Evolutionary conservation across 2,329 filamentous ascomycete species (phyloP).

Genomic region (Elsinoe arachidis): DNA sequence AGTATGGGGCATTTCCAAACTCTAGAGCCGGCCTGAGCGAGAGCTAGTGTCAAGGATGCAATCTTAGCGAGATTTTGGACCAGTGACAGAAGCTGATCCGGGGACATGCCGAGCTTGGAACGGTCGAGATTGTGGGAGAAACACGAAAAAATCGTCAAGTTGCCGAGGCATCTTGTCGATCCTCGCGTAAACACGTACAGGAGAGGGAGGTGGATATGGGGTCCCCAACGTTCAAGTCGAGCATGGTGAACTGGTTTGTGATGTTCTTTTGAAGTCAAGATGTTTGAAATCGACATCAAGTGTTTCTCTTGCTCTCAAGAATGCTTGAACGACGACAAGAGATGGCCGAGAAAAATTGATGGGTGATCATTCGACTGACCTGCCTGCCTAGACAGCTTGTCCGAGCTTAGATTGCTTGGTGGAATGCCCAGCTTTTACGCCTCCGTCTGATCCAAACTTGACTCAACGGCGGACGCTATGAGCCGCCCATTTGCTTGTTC

Average conservation of each 20-base stretch:
- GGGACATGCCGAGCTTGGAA: background rate
- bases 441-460: background rate
- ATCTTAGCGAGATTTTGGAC: background rate
- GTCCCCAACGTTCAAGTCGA: background rate
- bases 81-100: background rate
- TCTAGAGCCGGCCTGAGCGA: background rate
- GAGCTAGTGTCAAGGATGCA: constrained; percentile 9
- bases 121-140: background rate
- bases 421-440: background rate
- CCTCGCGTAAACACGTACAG: background rate
- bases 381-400: constrained; percentile 1
- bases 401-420: constrained; percentile 3
- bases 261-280: background rate
- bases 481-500: background rate
- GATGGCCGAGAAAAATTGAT: background rate
- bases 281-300: background rate
- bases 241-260: background rate
- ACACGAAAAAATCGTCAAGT: background rate
- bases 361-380: background rate
- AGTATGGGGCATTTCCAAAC: constrained; percentile 6
- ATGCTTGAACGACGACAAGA: constrained; percentile 1
- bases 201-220: background rate
- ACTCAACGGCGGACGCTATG: background rate
- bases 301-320: background rate
- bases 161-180: constrained; percentile 1